phyloP scores from a whole-genome alignment of 2,329 filamentous ascomycete species.

The Botryotinia narcissicola region DNA sequence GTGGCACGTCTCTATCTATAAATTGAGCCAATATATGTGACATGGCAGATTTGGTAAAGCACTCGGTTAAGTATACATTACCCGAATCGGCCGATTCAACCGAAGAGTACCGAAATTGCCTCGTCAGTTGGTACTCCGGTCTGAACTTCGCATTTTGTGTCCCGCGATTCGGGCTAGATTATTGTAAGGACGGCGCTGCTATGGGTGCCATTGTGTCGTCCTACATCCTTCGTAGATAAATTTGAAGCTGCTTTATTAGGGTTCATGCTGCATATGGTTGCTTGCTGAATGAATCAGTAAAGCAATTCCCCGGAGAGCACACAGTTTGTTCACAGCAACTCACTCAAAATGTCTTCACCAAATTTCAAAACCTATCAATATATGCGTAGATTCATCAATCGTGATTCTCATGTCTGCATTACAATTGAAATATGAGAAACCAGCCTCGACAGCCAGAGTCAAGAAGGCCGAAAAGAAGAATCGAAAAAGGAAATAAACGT shows the following conservation, averaged over 20 bases:
- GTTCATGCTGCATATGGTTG: not conserved
- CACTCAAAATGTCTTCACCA: not conserved
- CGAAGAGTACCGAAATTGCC: not conserved
- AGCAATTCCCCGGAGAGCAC: not conserved
- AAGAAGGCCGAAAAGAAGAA: slow-evolving; percentile 1
- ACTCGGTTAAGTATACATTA: slow-evolving; percentile 2
- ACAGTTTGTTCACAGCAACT: not conserved
- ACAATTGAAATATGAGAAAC: not conserved
- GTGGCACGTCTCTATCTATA: not conserved
- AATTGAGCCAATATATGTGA: not conserved
- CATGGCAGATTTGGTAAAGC: not conserved
- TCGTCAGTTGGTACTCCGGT: not conserved
- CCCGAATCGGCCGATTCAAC: not conserved
- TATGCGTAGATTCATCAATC: slow-evolving; percentile 10
- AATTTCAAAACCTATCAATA: not conserved
- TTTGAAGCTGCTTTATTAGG: not conserved
- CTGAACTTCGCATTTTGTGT: not conserved
- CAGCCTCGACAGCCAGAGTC: not conserved
- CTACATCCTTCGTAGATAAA: not conserved
- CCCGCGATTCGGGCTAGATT: not conserved
- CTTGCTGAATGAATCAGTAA: not conserved
- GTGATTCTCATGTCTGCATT: slow-evolving; percentile 18
- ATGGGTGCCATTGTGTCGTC: not conserved
- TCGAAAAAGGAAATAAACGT: not conserved
- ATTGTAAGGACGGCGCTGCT: not conserved